Conservation (phyloP, 768 basidiomycete species). For the Lactarius trivialis region DNA sequence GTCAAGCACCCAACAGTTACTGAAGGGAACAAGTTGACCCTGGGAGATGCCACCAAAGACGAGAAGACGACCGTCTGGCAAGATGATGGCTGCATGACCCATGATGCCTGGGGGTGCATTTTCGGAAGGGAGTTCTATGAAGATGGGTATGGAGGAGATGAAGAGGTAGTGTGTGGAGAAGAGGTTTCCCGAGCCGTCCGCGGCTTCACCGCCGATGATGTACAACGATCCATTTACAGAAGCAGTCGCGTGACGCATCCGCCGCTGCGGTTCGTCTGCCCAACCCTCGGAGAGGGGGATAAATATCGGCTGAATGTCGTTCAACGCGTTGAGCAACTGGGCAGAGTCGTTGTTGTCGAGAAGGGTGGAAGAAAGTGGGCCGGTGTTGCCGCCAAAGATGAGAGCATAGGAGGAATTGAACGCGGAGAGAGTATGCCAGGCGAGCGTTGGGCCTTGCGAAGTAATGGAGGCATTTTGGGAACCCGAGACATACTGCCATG, state of each 20-base stretch:
- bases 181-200: conserved; percentile 65
- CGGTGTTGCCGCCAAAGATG: conserved; percentile 73
- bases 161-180: conserved; percentile 65
- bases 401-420: conserved; percentile 49
- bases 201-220: conserved; percentile 73
- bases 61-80: conserved; percentile 61
- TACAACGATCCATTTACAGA: conserved; percentile 48
- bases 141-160: conserved; percentile 42
- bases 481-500: conserved; percentile 56
- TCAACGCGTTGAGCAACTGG: conserved; percentile 42
- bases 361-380: conserved; percentile 48
- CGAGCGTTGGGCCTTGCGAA: conserved; percentile 53
- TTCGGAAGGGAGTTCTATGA: conserved; percentile 47
- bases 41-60: conserved; percentile 67
- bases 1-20: conserved; percentile 57
- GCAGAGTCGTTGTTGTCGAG: conserved; percentile 57
- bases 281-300: conserved; percentile 43
- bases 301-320: conserved; percentile 39
- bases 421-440: conserved; percentile 77
- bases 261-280: conserved; percentile 62
- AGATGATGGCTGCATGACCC: conserved; percentile 66
- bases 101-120: conserved; percentile 60
- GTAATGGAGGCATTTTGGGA: conserved; percentile 36
- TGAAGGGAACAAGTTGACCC: conserved; percentile 46
- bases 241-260: conserved; percentile 68